A percentile compares a stretch with the other conserved stretches of the same genome.
Evolutionary conservation across 306 rosid genomes (phyloP).

Genomic region (Prunus davidiana): DNA sequence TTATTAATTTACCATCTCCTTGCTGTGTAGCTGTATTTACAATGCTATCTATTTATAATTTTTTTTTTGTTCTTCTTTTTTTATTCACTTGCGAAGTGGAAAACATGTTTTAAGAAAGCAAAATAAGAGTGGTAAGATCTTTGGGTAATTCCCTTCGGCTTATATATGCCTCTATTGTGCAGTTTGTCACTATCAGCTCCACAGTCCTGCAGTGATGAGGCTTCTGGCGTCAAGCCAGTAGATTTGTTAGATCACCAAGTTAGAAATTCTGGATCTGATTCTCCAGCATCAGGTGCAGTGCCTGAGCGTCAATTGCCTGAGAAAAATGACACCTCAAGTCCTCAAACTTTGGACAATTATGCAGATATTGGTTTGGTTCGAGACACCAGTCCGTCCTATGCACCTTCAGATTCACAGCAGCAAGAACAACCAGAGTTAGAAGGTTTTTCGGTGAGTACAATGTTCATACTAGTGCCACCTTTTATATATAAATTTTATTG

Average conservation of each 20-base stretch:
- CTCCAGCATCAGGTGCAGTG: slow-evolving; percentile 55
- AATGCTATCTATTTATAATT: too few species aligned
- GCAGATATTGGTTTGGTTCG: slow-evolving; percentile 67
- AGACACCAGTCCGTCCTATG: slow-evolving; percentile 62
- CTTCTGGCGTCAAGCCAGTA: slow-evolving; percentile 51
- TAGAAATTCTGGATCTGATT: slow-evolving; percentile 52
- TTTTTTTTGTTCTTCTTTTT: too few species aligned
- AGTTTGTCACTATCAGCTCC: slow-evolving; percentile 58
- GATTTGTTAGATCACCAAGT: slow-evolving; percentile 53
- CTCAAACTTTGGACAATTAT: slow-evolving; percentile 63
- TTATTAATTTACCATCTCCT: not conserved
- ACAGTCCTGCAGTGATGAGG: slow-evolving; percentile 58
- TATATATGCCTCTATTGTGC: slow-evolving; percentile 12
- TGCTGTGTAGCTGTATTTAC: not conserved
- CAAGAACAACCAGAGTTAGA: slow-evolving; percentile 77
- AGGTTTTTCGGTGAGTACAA: slow-evolving; percentile 75
- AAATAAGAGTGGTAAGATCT: not conserved
- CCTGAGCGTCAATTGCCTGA: slow-evolving; percentile 68
- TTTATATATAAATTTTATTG: not conserved
- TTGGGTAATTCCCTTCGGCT: not conserved
- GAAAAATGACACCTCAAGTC: slow-evolving; percentile 56
- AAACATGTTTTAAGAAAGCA: not conserved
- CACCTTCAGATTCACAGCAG: slow-evolving; percentile 60
- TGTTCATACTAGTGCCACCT: not conserved
- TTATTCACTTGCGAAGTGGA: too few species aligned